These are phyloP conservation scores for Backusella tarrabulga DNA, from an alignment of 192 early-diverging fungal genomes.

Conservation along the genomic window DNA sequence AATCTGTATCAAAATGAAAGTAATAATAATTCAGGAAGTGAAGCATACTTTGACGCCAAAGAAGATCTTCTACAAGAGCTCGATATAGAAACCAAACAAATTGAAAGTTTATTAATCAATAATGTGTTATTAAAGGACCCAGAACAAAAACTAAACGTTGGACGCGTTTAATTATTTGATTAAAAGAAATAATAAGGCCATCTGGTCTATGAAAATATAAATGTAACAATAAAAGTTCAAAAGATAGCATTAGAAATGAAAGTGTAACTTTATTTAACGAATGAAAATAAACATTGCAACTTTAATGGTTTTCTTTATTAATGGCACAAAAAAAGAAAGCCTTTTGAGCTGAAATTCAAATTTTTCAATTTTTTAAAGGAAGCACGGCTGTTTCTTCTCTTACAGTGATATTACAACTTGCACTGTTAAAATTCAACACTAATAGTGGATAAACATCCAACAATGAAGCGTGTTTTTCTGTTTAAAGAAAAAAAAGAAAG, in stretches of 20 bases:
- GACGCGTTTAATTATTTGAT: neutral
- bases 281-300: neutral
- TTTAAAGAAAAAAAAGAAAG: slow-evolving; percentile 24
- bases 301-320: no score
- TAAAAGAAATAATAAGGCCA: no score
- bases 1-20: neutral
- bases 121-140: neutral
- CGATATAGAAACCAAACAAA: neutral
- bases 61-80: neutral
- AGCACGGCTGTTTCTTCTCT: neutral
- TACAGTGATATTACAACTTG: neutral
- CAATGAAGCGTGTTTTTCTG: slow-evolving; percentile 13
- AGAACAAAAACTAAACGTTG: neutral
- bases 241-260: neutral
- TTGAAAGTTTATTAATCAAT: neutral
- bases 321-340: no score
- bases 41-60: neutral
- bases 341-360: neutral
- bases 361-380: neutral
- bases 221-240: neutral
- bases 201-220: neutral
- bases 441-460: neutral
- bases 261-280: neutral
- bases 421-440: neutral
- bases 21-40: neutral